Evolutionary conservation across 176 grass and related monocot species (phyloP).

Genomic region (Musa itinerans): DNA sequence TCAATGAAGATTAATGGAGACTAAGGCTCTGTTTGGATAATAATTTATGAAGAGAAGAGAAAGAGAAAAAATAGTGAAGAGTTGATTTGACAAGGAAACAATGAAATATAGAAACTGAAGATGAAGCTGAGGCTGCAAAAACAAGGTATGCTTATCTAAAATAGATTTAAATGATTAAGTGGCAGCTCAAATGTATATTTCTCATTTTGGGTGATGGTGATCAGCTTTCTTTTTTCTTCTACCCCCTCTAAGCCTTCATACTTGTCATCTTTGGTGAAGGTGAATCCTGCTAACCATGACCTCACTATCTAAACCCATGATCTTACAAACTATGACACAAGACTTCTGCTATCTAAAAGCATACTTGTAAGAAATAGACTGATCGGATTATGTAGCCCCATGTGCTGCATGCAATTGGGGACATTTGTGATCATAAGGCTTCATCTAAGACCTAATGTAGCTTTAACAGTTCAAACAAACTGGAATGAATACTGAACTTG

Average conservation of each 20-base stretch:
- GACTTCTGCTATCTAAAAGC: too few relatives aligned
- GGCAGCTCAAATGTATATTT: not conserved
- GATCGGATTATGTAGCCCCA: too few relatives aligned
- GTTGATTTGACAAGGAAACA: conserved; percentile 75
- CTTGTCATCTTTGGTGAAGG: too few relatives aligned
- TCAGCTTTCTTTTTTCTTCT: too few relatives aligned
- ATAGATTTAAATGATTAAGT: not conserved
- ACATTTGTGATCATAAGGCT: not conserved
- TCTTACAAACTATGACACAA: too few relatives aligned
- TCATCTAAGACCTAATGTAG: not conserved
- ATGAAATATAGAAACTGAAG: conserved; percentile 88
- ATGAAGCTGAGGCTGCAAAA: not conserved
- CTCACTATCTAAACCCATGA: too few relatives aligned
- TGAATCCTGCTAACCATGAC: too few relatives aligned
- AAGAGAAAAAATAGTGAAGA: not conserved
- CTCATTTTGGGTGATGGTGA: not conserved
- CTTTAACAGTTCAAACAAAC: too few relatives aligned
- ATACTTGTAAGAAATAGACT: too few relatives aligned
- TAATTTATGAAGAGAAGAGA: not conserved
- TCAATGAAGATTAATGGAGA: not conserved
- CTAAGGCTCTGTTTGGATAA: not conserved
- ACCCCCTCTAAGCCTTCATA: too few relatives aligned
- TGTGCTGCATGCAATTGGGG: too few relatives aligned
- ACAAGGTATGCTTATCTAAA: not conserved
- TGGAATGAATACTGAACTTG: not conserved